Conservation (phyloP, 768 basidiomycete genomes). For the Rhodotorula diobovata region DNA sequence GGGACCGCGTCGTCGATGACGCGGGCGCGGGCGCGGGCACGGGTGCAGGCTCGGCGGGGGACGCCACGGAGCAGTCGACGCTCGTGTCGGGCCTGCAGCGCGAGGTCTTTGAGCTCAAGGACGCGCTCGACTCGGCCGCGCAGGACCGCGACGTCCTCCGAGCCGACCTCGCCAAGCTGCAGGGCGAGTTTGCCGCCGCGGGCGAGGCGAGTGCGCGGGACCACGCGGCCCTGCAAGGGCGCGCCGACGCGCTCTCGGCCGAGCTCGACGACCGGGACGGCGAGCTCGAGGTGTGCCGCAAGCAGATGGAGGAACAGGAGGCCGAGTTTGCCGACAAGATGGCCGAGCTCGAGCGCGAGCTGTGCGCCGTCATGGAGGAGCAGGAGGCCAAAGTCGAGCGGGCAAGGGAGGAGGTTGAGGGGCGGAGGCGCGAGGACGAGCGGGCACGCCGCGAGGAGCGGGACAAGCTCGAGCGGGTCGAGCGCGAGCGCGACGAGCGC, state of each 20-base stretch:
- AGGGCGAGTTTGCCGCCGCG: slow-evolving; percentile 14
- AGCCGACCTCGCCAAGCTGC: slow-evolving; percentile 18
- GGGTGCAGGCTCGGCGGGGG: no score
- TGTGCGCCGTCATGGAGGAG: slow-evolving; percentile 41
- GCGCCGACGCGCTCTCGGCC: slow-evolving; percentile 23
- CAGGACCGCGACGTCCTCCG: slow-evolving; percentile 15
- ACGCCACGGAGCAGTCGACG: not conserved
- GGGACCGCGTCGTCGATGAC: slow-evolving; percentile 3
- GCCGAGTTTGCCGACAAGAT: slow-evolving; percentile 41
- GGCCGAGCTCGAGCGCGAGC: slow-evolving; percentile 40
- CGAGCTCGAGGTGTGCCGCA: slow-evolving; percentile 28
- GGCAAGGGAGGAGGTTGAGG: slow-evolving; percentile 7
- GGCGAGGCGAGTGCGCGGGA: slow-evolving; percentile 10
- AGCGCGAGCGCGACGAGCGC: slow-evolving; percentile 17
- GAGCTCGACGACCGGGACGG: slow-evolving; percentile 38
- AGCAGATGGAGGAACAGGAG: slow-evolving; percentile 37
- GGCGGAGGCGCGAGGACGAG: slow-evolving; percentile 7
- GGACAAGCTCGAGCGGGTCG: slow-evolving; percentile 11
- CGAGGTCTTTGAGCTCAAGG: slow-evolving; percentile 40
- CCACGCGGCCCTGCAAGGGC: not conserved
- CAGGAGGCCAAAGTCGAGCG: slow-evolving; percentile 39
- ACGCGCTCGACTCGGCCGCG: slow-evolving; percentile 20
- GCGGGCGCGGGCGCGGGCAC: not conserved
- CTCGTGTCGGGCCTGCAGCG: slow-evolving; percentile 28
- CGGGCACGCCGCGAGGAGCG: not conserved